Base-by-base conservation (phyloP, 192 early-diverging fungal species). In the Podochytrium sp. region DNA sequence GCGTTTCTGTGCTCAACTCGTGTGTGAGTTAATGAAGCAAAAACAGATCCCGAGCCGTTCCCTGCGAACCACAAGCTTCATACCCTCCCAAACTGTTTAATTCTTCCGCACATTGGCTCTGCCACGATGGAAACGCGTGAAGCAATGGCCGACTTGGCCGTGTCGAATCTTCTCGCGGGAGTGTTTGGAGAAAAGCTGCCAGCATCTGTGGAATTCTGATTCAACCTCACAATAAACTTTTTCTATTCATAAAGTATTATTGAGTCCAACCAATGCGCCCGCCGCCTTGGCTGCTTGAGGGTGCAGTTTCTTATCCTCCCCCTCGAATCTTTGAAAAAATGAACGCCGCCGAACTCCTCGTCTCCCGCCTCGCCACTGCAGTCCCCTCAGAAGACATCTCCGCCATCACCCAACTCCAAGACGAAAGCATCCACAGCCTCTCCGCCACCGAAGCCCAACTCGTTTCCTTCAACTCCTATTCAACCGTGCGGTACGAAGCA, bases 71-170 rank as follows among this genome's bases (percentile, higher is more conserved):
- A 91, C 63, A 84, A 49, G 83, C 55, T 78, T 95, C 33, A 76
- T 90, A 27, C 51, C 74, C 47, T 83, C 90, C 38, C 76, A 83
- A 16, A 86, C 85, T n/a, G 90, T 87, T 55, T 81, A 3, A 84
- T 97, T 0, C 73, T 97, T 40, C 95, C 95, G n/a, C 95, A 97
- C 65, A 91, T 95, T 60, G 92, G 90, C 29, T 91, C 89, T 66
- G 92, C 91, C 2, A 95, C 95, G 0, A 76, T 90, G 50, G 94
- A 96, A 72, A 91, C 95, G 1, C 80, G 95, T 27, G 91, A 92
- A 34, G 86, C 87, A 35, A 70, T 70, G 67, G 49, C 67, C 35
- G 67, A 70, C 56, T 27, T 70, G 49, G 67, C 67, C 14, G 47
- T 70, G 32, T 70, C 67, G 1, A 70, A 70, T 38, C 6, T 53